Base-by-base conservation (phyloP, 2,329 filamentous ascomycete genomes). In the Aureobasidium sp. region DNA sequence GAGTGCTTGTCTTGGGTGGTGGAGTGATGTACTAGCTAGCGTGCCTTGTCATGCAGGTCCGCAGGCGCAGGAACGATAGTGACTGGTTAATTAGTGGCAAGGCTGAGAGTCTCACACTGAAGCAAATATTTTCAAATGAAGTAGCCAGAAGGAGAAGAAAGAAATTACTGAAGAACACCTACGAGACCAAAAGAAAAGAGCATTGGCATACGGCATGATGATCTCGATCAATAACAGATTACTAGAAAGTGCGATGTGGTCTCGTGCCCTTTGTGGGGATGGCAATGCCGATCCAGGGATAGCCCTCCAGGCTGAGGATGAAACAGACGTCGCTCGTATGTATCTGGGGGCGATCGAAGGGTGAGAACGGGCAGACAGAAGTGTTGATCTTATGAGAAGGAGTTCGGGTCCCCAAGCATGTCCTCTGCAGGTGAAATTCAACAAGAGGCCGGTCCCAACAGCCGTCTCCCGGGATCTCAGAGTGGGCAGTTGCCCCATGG, bases 151-250 rank as follows among this genome's bases (percentile, higher is more conserved):
- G 34, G 34, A 20, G 39, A 36, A 15, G 26, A 17, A 26, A 34
- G 39, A 39, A n/a, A 55, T 12, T 55, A 39, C 26, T 27, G 52
- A 55, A 55, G 36, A 17, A 55, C n/a, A 42, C 51, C 37, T 55
- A 55, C 51, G 12, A 10, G 29, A 13, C 17, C 39, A 44, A 57
- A 57, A 46, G 39, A 36, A 57, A 46, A 53, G 42, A 27, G 36
- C 39, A 57, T 57, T 57, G 53, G 53, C 53, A 46, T 46, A 57
- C 53, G 53, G 53, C 53, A 57, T 57, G 27, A 46, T 57, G 12
- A 27, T 34, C 39, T 39, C 39, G 53, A 32, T 57, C 9, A n/a
- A 34, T 57, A 26, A 34, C 39, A 34, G 17, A 57, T 46, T 57
- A 41, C 53, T 44, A 46, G 36, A 42, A n/a, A 20, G 46, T 20